A percentile compares a stretch with the other conserved stretches of the same genome.
These are phyloP conservation scores for Botrytis paeoniae DNA, from an alignment of 2,329 filamentous ascomycete genomes.

Conservation along the genomic window DNA sequence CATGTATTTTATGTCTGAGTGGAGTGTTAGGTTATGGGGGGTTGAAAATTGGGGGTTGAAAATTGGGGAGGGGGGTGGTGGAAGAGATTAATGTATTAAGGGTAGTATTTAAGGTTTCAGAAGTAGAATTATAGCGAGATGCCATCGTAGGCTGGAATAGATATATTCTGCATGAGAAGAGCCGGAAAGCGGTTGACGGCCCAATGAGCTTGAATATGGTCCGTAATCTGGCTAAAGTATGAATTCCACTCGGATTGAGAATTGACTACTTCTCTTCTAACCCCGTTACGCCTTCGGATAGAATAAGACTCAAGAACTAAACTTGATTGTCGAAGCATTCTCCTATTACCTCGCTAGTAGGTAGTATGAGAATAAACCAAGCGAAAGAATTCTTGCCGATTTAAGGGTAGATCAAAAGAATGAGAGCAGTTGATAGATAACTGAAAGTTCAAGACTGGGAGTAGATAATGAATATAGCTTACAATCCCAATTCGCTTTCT, in stretches of 20 bases:
- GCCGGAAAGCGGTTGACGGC: no score
- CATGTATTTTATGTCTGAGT: conserved; percentile 71
- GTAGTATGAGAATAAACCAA: not conserved
- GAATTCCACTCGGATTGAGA: not conserved
- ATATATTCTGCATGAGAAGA: not conserved
- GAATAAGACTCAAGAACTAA: not conserved
- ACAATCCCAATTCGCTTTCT: conserved; percentile 93
- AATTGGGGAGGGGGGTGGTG: no score
- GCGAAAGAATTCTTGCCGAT: not conserved
- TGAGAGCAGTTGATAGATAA: not conserved
- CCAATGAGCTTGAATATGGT: fast-evolving
- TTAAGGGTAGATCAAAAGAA: not conserved
- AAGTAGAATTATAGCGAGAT: not conserved
- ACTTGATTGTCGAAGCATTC: not conserved
- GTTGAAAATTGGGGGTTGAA: no score
- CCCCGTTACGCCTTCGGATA: fast-evolving
- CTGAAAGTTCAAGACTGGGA: not conserved
- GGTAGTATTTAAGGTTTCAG: not conserved
- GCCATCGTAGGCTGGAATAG: not conserved
- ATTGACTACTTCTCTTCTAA: not conserved
- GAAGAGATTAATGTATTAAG: no score
- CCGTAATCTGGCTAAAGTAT: not conserved
- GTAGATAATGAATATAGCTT: conserved; percentile 41
- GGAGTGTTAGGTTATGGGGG: conserved; percentile 8
- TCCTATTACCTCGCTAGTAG: not conserved